Conservation (phyloP, 495 filamentous ascomycete genomes). For the Lophiotrema nucula region DNA sequence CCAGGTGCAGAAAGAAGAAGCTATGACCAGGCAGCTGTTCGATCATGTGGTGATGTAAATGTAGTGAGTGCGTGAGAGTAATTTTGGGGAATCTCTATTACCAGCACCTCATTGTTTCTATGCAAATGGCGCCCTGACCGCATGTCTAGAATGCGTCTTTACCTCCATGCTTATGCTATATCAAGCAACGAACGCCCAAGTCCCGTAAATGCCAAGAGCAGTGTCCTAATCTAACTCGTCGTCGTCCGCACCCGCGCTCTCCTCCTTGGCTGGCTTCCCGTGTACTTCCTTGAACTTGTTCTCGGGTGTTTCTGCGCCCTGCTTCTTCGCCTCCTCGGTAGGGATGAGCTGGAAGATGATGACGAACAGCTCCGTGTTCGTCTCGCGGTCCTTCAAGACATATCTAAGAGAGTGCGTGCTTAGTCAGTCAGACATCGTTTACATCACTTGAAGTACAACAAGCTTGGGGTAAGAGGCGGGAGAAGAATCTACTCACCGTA, state of each 20-base stretch:
- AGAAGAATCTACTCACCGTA: slow-evolving; percentile 37
- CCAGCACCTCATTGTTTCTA: no score
- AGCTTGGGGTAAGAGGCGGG: not conserved
- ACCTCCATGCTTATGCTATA: no score
- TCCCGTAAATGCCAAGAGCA: no score
- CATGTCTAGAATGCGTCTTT: no score
- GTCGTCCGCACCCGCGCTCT: slow-evolving; percentile 7
- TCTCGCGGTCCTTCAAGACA: slow-evolving; percentile 73
- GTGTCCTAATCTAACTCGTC: slow-evolving; percentile 33
- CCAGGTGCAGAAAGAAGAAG: no score
- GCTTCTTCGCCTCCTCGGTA: slow-evolving; percentile 59
- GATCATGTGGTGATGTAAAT: no score
- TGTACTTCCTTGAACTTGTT: slow-evolving; percentile 22
- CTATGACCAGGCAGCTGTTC: no score
- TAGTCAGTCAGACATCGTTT: slow-evolving; percentile 32
- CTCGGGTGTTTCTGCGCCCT: slow-evolving; percentile 36
- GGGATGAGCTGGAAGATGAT: slow-evolving; percentile 73
- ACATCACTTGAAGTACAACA: not conserved
- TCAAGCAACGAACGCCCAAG: no score
- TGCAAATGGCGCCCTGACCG: no score
- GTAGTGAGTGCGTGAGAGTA: no score
- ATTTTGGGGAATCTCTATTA: no score
- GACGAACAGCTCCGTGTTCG: slow-evolving; percentile 70
- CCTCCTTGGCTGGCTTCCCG: not conserved
- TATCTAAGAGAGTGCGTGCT: slow-evolving; percentile 77